Evolutionary conservation across 805 yeast species (phyloP).

Genomic region (Candida boleticola): DNA sequence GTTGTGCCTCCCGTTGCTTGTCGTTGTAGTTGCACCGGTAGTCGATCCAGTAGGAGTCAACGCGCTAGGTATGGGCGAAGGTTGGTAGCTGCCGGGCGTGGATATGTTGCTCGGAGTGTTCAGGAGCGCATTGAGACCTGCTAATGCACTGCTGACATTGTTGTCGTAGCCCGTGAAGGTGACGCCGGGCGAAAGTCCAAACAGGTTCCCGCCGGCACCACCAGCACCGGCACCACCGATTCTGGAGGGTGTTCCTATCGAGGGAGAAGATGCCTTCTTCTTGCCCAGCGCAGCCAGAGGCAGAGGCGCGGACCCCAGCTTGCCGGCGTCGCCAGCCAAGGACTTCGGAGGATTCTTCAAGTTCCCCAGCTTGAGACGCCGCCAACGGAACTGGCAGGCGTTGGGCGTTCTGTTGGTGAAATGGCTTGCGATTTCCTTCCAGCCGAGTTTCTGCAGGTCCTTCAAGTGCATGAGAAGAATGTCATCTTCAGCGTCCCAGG

Average conservation of each 20-base stretch:
- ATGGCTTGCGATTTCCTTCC: constrained; percentile 46
- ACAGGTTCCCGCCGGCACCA: neutral
- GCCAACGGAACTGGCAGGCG: constrained; percentile 49
- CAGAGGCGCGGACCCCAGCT: neutral
- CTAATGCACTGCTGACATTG: constrained; percentile 40
- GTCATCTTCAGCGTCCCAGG: constrained; percentile 50
- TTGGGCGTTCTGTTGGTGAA: constrained; percentile 46
- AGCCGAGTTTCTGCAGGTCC: constrained; percentile 45
- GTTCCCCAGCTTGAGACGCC: constrained; percentile 44
- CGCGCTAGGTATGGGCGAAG: constrained; percentile 6
- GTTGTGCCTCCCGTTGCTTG: neutral
- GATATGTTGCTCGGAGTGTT: constrained; percentile 29
- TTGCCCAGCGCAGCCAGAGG: neutral
- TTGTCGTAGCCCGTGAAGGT: constrained; percentile 42
- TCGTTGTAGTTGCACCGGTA: neutral
- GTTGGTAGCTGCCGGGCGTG: constrained; percentile 17
- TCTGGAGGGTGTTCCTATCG: constrained; percentile 3
- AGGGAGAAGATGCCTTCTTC: neutral
- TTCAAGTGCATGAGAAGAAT: constrained; percentile 44
- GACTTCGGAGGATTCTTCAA: constrained; percentile 43
- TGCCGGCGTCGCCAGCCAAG: constrained; percentile 19
- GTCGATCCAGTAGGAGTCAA: constrained; percentile 16
- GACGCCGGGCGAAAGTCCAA: constrained; percentile 12
- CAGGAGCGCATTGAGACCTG: constrained; percentile 43
- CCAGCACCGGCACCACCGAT: neutral